Base-by-base conservation (phyloP, 2,329 filamentous ascomycete genomes). In the Raffaelea albimanens region DNA sequence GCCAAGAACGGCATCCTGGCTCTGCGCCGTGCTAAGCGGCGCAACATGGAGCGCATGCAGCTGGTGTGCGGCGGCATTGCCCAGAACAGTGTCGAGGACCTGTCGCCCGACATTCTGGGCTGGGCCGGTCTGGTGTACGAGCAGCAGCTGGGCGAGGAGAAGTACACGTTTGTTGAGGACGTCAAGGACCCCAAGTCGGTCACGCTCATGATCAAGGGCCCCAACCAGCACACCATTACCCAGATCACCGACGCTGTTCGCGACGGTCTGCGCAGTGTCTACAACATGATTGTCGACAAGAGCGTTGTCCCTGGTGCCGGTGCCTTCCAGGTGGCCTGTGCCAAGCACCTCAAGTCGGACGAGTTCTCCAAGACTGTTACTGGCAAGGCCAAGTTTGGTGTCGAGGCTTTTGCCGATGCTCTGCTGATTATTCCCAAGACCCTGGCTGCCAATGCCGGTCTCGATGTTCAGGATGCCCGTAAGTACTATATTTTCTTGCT, bases 251-350 rank as follows among this genome's bases (percentile, higher is more conserved):
- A 98, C 63, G 93, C 93, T 3, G 93, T 97, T 40, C 82, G 93
- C 46, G 93, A 98, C 63, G 93, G 93, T 53, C 76, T 98, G 56
- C 82, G 93, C 61, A 95, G 88, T 63, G 93, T 97, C 44, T 97
- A 96, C 79, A 98, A 98, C 75, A 95, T 95, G 76, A 97, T 98
- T 64, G 91, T 97, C n/a, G 93, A 98, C 65, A 82, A 84, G 68
- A 91, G 86, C 57, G 93, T 98, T 19, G 88, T 98, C 22, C 93
- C 93, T 2, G 93, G 93, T 50, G 93, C 82, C 49, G 93, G 93
- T 58, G 87, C 93, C 44, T 98, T 95, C 80, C 93, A 98, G 67
- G 83, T 98, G 41, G 90, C 93, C 29, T 95, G 87, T 58, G 88
- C 90, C 21, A 76, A 82, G 42, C 89, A 95, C 66, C 75, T 98